Evolutionary conservation across 129 eudicot genomes (phyloP).

Genomic region (Mikania micrantha): DNA sequence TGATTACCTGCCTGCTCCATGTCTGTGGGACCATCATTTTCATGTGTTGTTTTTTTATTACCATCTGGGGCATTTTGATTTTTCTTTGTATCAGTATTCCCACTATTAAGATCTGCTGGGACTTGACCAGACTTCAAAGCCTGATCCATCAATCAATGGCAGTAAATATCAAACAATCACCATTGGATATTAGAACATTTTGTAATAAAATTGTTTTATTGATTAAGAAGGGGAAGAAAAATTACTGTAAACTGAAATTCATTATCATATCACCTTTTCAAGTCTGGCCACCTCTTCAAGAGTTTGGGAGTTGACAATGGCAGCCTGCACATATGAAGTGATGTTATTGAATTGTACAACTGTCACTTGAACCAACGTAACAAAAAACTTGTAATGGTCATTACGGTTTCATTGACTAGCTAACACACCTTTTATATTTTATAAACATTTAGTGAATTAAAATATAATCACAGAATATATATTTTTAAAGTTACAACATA

Average conservation of each 20-base stretch:
- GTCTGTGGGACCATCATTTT: slow-evolving; percentile 41
- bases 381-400: neutral
- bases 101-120: slow-evolving; percentile 62
- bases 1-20: slow-evolving; percentile 61
- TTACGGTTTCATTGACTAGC: neutral
- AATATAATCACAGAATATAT: neutral
- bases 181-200: neutral
- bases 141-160: slow-evolving; percentile 28
- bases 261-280: slow-evolving; percentile 58
- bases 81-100: slow-evolving; percentile 20
- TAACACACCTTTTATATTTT: neutral
- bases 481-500: neutral
- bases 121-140: slow-evolving; percentile 88
- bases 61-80: slow-evolving; percentile 34
- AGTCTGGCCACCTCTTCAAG: slow-evolving; percentile 98
- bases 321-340: slow-evolving; percentile 55
- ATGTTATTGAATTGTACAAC: neutral
- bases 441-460: neutral
- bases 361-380: neutral
- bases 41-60: slow-evolving; percentile 22
- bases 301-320: slow-evolving; percentile 94
- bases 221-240: neutral
- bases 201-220: neutral
- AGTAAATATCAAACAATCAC: neutral
- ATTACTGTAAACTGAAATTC: neutral